Conservation (phyloP, 495 filamentous ascomycete genomes). For the Podospora didyma region DNA sequence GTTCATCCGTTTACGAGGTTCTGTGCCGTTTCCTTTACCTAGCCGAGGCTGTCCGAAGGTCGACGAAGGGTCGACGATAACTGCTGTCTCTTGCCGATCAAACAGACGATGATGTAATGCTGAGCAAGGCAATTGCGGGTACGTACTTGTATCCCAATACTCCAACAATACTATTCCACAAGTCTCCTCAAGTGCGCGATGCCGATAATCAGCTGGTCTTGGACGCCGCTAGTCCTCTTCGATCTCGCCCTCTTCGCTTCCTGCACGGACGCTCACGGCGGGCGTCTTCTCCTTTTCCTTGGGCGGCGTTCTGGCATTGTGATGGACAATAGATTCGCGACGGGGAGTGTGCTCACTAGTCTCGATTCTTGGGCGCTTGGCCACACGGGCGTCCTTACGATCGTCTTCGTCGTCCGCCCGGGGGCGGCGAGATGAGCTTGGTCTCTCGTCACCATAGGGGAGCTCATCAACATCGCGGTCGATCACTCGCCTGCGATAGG, state of each 20-base stretch:
- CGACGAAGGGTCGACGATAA: too few relatives aligned
- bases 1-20: too few relatives aligned
- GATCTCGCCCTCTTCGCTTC: constrained; percentile 97
- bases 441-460: constrained; percentile 79
- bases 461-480: constrained; percentile 74
- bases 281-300: constrained; percentile 66
- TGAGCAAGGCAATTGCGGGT: too few relatives aligned
- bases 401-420: constrained; percentile 70
- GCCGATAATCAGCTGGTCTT: too few relatives aligned
- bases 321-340: constrained; percentile 46
- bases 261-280: constrained; percentile 59
- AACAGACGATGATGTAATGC: too few relatives aligned
- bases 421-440: constrained; percentile 58
- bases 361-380: constrained; percentile 59
- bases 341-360: constrained; percentile 56
- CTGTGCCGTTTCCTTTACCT: too few relatives aligned
- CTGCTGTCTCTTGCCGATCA: too few relatives aligned
- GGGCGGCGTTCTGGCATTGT: constrained; percentile 49
- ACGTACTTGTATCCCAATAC: background rate
- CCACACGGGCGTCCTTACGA: constrained; percentile 5
- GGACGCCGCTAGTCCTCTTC: constrained; percentile 69
- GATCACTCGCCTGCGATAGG: constrained; percentile 79
- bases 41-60: too few relatives aligned
- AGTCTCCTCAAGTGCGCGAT: too few relatives aligned
- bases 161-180: background rate